Conservation (phyloP, 495 filamentous ascomycete species). For the Jackrogersella minutella region DNA sequence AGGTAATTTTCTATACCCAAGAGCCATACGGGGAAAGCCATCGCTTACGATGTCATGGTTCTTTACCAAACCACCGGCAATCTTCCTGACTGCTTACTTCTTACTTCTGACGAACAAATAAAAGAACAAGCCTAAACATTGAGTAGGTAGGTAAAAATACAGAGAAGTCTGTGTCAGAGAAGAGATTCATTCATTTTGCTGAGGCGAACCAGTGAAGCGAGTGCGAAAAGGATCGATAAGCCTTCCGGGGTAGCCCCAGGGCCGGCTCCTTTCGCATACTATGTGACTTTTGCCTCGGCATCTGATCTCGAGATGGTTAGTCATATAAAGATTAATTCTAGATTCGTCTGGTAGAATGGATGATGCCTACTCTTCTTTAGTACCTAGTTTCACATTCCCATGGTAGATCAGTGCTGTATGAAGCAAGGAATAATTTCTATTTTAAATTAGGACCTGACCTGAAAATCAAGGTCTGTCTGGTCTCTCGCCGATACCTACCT, state of each 20-base stretch:
- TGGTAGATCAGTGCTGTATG: not conserved
- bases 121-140: not conserved
- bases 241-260: not conserved
- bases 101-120: not conserved
- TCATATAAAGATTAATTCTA: not conserved
- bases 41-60: not conserved
- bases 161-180: not conserved
- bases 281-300: not conserved
- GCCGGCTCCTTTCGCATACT: not conserved
- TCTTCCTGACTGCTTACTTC: not conserved
- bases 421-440: constrained; percentile 5
- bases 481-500: not conserved
- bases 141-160: not conserved
- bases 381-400: not conserved
- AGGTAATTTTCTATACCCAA: not conserved
- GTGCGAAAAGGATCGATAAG: constrained; percentile 9
- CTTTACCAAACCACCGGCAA: not conserved
- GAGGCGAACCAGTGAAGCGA: not conserved
- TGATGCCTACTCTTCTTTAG: not conserved
- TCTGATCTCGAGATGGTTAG: not conserved
- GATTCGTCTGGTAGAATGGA: constrained; percentile 1
- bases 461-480: not conserved
- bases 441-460: constrained; percentile 3
- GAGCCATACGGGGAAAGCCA: not conserved
- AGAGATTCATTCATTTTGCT: not conserved